Evolutionary conservation across 2,329 filamentous ascomycete species (phyloP), one percentile per base, ranked within the genome.

Genomic region (Monosporascus sp.): DNA sequence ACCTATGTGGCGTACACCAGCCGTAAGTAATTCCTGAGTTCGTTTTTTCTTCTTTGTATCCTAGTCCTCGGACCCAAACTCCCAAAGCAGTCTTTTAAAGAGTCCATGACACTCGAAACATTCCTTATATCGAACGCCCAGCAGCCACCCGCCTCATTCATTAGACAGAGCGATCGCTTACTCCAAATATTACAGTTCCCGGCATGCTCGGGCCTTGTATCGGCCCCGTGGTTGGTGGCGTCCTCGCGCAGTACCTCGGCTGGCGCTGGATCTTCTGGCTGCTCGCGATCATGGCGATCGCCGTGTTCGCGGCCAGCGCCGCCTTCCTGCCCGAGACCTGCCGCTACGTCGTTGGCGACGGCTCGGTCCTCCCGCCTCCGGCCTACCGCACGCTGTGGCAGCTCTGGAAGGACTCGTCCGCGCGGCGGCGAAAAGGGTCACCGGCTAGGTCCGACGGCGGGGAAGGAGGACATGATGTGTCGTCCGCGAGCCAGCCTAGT

Each of bases 261-360:
- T 82, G 79, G 78, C 67, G 73, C 22, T 72, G 70, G 53, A 74
- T 80, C 24, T 82, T 82, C 61, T 81, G 78, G 77, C 74, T 80
- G 47, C 61, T 82, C 14, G 66, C 74, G 0, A 78, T 81, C 31
- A 44, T 63, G 0, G 53, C 59, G 17, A 61, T 57, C 0, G 62
- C 66, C 7, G 70, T 74, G 41, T 59, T 74, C 27, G 49, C 73
- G 2, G 55, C 74, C 0, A 65, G 74, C 14, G 52, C 73, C 3
- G 52, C 76, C 2, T 71, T 79, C 44, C 66, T 81, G 44, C 80
- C 78, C 0, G 71, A 75, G 53, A 75, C 72, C 0, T 71, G 71
- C 49, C 66, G 72, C 7, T 66, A 65, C 37, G 67, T 78, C 44
- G 76, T 78, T 9, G 75, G 70, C n/a, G 69, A 78, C 49, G 76